Conservation (phyloP, 176 grass and related monocot species). For the Bromus sterilis region DNA sequence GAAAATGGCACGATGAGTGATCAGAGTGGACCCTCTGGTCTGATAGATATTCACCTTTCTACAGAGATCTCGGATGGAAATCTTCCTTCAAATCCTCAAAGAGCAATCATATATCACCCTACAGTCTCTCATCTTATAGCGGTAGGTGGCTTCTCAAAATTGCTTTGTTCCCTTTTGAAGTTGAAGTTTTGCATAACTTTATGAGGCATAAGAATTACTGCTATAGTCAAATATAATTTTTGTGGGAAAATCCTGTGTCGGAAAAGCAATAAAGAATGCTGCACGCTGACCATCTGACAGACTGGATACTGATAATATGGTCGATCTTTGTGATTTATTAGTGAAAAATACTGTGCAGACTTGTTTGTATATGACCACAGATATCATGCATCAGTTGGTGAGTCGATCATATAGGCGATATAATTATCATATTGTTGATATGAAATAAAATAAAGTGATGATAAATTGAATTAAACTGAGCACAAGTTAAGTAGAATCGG, state of each 20-base stretch:
- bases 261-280: neutral
- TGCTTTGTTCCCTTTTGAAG: neutral
- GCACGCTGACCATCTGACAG: neutral
- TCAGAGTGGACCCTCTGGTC: slow-evolving; percentile 87
- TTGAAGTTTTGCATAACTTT: slow-evolving; percentile 10
- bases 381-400: neutral
- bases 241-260: neutral
- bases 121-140: slow-evolving; percentile 81
- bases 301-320: neutral
- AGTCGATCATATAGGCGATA: neutral
- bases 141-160: slow-evolving; percentile 32
- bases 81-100: slow-evolving; percentile 90
- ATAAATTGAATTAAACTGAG: neutral
- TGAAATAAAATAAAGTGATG: neutral
- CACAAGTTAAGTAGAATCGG: neutral
- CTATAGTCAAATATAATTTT: neutral
- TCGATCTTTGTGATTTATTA: slow-evolving; percentile 5
- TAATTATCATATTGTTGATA: neutral
- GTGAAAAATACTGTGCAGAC: neutral
- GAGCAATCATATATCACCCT: slow-evolving; percentile 86
- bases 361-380: neutral
- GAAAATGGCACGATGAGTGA: slow-evolving; percentile 90
- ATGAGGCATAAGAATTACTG: neutral
- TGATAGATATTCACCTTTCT: slow-evolving; percentile 92
- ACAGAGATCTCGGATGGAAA: slow-evolving; percentile 83